phyloP scores from a whole-genome alignment of 306 rosid genomes.

The Corylus americana region DNA sequence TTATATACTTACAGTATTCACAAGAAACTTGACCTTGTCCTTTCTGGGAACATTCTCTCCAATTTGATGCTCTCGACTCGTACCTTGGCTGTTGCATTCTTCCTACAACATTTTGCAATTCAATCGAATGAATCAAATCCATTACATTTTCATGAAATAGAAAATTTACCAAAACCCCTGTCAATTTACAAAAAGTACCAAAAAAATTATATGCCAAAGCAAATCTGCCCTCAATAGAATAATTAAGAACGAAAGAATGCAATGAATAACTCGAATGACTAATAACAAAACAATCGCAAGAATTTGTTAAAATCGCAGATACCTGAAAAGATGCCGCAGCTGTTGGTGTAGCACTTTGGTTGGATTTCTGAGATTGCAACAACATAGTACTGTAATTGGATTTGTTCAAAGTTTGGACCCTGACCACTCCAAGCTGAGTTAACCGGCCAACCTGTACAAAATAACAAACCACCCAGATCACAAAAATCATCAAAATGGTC shows the following conservation, averaged over 20 bases:
- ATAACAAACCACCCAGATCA: not conserved
- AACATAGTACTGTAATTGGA: conserved; percentile 18
- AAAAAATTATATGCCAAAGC: not conserved
- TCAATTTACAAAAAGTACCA: not conserved
- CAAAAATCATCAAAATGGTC: not conserved
- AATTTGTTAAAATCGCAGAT: not conserved
- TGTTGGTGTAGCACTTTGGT: conserved; percentile 11
- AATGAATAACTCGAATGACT: not conserved
- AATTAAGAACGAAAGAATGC: not conserved
- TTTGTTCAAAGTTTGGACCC: conserved; percentile 18
- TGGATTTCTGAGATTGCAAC: conserved; percentile 21
- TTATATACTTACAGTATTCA: conserved; percentile 38
- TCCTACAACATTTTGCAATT: conserved; percentile 28
- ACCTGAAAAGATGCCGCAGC: conserved; percentile 24
- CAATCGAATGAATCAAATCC: not conserved
- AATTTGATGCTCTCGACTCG: conserved; percentile 33
- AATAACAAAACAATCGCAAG: not conserved
- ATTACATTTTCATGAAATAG: not conserved
- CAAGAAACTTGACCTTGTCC: conserved; percentile 44
- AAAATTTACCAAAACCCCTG: not conserved
- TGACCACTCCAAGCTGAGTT: conserved; percentile 24
- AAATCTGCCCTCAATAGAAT: not conserved
- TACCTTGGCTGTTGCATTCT: conserved; percentile 21
- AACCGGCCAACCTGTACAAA: conserved; percentile 27
- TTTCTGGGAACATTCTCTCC: conserved; percentile 44